Conservation (phyloP, 2,329 filamentous ascomycete species). For the Phialophora chinensis region DNA sequence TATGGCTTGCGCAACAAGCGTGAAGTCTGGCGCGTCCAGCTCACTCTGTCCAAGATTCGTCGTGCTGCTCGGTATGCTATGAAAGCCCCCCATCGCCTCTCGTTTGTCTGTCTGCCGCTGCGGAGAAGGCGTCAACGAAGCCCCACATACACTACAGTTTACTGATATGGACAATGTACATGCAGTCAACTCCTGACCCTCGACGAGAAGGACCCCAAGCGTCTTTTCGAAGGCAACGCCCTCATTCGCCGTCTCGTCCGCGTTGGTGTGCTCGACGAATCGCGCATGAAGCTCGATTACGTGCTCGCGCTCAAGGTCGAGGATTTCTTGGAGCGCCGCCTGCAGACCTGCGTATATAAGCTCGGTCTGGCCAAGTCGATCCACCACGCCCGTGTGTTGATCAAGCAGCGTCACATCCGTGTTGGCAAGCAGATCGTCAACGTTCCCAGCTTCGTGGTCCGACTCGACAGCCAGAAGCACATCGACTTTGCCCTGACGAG, state of each 20-base stretch:
- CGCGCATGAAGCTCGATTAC: conserved; percentile 99
- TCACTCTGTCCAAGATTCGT: conserved; percentile 99
- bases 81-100: conserved; percentile 20
- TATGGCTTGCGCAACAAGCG: conserved; percentile 99
- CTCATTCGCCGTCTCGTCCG: conserved; percentile 99
- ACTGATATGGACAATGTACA: conserved; percentile 30
- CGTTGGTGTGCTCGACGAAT: conserved; percentile 99
- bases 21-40: conserved; percentile 99
- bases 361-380: conserved; percentile 99
- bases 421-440: conserved; percentile 99
- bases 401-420: conserved; percentile 98
- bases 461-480: conserved; percentile 99
- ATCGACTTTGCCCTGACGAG: conserved; percentile 98
- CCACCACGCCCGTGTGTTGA: conserved; percentile 99
- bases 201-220: conserved; percentile 99
- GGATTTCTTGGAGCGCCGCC: conserved; percentile 99
- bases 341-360: conserved; percentile 99
- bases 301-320: conserved; percentile 98
- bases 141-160: conserved; percentile 9
- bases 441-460: conserved; percentile 98
- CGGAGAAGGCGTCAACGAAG: neutral
- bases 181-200: conserved; percentile 97
- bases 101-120: neutral
- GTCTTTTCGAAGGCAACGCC: conserved; percentile 99
- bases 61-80: conserved; percentile 95